Conservation (phyloP, 2,329 filamentous ascomycete species). For the Parastagonospora nodorum region DNA sequence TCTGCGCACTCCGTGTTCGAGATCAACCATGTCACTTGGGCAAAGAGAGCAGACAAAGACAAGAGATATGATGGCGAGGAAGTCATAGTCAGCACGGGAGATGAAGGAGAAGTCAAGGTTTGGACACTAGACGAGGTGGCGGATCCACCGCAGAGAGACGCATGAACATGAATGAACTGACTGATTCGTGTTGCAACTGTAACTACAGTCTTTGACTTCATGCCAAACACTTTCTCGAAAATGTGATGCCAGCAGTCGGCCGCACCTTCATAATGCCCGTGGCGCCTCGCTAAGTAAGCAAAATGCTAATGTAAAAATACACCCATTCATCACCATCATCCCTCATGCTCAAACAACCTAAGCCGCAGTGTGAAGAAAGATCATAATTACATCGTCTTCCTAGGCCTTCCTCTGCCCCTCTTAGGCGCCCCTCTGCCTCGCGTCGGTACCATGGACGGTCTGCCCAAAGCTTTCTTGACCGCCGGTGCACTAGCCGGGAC, state of each 20-base stretch:
- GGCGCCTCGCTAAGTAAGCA: conserved; percentile 1
- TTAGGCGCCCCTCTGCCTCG: conserved; percentile 27
- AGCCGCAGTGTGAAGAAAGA: too few species aligned
- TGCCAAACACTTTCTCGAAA: too few species aligned
- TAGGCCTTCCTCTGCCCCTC: conserved; percentile 31
- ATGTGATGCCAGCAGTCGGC: too few species aligned
- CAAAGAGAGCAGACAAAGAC: conserved; percentile 72
- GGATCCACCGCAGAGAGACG: neutral
- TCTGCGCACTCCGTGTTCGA: conserved; percentile 91
- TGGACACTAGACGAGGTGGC: conserved; percentile 62
- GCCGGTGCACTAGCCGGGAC: conserved; percentile 37
- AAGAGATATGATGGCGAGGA: conserved; percentile 71
- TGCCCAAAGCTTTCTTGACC: conserved; percentile 22
- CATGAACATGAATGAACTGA: neutral
- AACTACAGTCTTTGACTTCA: too few species aligned
- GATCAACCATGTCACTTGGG: conserved; percentile 91
- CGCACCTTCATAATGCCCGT: neutral
- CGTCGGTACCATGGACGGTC: conserved; percentile 27
- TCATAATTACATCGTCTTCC: conserved; percentile 20
- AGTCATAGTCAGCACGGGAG: conserved; percentile 86
- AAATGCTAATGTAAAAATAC: neutral
- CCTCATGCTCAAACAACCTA: too few species aligned
- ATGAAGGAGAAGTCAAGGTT: conserved; percentile 84
- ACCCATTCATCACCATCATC: neutral
- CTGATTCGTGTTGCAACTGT: too few species aligned